A percentile compares a stretch with the other conserved stretches of the same genome.
phyloP scores from a whole-genome alignment of 108 stramenopile species.

The Parietichytrium sp. region DNA sequence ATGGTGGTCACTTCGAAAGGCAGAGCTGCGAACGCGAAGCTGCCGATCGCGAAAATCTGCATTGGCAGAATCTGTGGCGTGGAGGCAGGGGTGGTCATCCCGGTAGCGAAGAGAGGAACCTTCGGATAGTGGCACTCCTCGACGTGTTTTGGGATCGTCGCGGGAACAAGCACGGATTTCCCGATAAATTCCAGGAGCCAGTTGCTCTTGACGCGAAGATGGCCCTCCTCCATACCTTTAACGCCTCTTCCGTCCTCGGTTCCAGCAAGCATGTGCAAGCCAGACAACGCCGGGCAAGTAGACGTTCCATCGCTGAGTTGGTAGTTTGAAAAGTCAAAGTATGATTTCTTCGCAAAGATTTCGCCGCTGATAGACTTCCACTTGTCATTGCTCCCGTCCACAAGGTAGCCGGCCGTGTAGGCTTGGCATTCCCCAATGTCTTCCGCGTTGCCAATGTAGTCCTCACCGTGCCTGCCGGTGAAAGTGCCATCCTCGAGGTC shows the following conservation, averaged over 20 bases:
- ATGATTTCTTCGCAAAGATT: background rate
- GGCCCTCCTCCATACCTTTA: background rate
- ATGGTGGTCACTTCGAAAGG: constrained; percentile 34
- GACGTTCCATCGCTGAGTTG: background rate
- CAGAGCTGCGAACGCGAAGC: background rate
- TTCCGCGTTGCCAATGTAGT: background rate
- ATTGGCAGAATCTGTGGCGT: constrained; percentile 4
- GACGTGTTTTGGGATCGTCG: background rate
- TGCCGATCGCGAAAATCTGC: background rate
- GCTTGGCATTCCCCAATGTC: constrained; percentile 11
- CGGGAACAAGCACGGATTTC: too few relatives aligned
- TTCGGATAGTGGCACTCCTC: background rate
- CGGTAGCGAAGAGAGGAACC: background rate
- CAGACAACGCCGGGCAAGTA: background rate
- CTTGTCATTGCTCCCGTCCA: background rate
- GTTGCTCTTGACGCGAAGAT: background rate
- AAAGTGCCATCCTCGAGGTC: constrained; percentile 6
- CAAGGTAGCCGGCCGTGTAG: background rate
- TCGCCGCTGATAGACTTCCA: background rate
- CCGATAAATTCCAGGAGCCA: background rate
- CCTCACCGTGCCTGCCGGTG: background rate
- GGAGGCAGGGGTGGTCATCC: background rate
- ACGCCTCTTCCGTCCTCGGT: constrained; percentile 22
- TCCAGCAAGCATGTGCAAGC: constrained; percentile 30
- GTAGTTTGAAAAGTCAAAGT: background rate